phyloP scores from a whole-genome alignment of 257 asterid species.

The Scutellaria baicalensis region DNA sequence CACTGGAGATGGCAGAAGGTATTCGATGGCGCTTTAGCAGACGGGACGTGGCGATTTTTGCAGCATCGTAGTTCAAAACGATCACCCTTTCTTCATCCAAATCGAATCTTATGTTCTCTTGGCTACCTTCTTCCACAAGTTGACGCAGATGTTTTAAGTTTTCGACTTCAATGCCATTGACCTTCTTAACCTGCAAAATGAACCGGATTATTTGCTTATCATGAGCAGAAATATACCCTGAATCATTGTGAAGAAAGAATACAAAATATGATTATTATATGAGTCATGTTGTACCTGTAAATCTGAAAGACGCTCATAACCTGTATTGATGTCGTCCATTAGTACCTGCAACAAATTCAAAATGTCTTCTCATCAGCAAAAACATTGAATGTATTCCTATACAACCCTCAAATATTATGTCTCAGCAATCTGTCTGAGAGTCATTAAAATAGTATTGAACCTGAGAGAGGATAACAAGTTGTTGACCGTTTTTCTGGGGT shows the following conservation, averaged over 20 bases:
- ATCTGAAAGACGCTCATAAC: conserved; percentile 95
- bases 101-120: conserved; percentile 64
- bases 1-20: conserved; percentile 62
- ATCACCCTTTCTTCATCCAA: conserved; percentile 90
- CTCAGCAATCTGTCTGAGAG: no score
- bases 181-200: conserved; percentile 78
- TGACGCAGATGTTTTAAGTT: conserved; percentile 73
- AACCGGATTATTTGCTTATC: background rate
- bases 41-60: conserved; percentile 73
- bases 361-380: background rate
- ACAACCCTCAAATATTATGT: no score
- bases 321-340: conserved; percentile 88
- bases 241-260: background rate
- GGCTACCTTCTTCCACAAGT: conserved; percentile 67
- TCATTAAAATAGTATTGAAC: conserved; percentile 21
- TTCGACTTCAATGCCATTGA: conserved; percentile 61
- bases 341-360: conserved; percentile 48
- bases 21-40: conserved; percentile 80
- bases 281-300: conserved; percentile 55
- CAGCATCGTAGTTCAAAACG: conserved; percentile 59
- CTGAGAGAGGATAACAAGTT: conserved; percentile 88
- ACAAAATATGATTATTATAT: background rate
- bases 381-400: background rate
- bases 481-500: conserved; percentile 73
- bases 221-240: background rate